Conservation (phyloP, 169 alveolate species). For the Cryptosporidium parvum region DNA sequence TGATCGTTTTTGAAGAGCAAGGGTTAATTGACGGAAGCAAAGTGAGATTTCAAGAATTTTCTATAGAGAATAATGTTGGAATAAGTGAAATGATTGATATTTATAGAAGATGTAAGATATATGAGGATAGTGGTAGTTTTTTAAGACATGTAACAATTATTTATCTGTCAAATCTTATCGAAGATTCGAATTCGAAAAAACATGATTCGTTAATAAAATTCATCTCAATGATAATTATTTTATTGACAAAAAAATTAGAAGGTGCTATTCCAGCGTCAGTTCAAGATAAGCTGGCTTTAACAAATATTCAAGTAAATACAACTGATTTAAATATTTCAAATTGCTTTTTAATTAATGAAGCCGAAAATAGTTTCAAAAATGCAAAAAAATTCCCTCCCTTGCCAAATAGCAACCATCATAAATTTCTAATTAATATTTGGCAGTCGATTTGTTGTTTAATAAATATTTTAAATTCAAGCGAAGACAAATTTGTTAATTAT, state of each 20-base stretch:
- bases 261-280: conserved; percentile 32
- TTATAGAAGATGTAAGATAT: conserved; percentile 60
- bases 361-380: neutral
- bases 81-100: neutral
- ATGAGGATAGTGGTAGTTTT: conserved; percentile 43
- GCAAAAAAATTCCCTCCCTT: conserved; percentile 74
- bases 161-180: conserved; percentile 63
- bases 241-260: conserved; percentile 71
- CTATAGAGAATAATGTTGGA: neutral
- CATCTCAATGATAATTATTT: conserved; percentile 35
- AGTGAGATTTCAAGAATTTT: conserved; percentile 25
- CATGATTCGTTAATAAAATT: conserved; percentile 48
- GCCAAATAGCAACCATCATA: conserved; percentile 79
- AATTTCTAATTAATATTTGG: conserved; percentile 75
- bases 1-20: conserved; percentile 41
- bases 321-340: conserved; percentile 28
- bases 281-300: neutral
- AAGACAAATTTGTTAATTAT: neutral
- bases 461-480: conserved; percentile 40
- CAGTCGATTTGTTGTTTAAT: conserved; percentile 78
- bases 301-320: neutral
- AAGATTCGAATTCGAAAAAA: conserved; percentile 35
- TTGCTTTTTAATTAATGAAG: conserved; percentile 42
- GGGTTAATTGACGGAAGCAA: conserved; percentile 46
- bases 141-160: conserved; percentile 36